These are phyloP conservation scores for Ballota nigra DNA, from an alignment of 257 asterid species.

Conservation along the genomic window DNA sequence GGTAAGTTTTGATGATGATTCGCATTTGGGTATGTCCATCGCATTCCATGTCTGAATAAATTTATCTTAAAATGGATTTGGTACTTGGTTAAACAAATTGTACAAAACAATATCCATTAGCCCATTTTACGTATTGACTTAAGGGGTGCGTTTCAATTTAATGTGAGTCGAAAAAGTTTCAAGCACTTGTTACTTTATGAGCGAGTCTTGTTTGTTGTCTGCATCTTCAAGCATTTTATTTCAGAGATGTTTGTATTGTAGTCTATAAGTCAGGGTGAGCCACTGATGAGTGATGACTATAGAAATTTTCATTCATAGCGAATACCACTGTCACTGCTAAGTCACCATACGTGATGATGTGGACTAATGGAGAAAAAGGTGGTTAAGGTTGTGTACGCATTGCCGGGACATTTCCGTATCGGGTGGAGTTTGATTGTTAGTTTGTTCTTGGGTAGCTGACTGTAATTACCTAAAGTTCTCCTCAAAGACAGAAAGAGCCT, in stretches of 20 bases:
- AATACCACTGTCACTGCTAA: slow-evolving; percentile 1
- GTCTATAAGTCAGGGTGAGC: not conserved
- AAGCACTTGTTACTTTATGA: not conserved
- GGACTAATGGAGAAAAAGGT: not conserved
- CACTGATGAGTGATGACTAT: not conserved
- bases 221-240: not conserved
- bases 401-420: not conserved
- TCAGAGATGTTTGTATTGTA: not conserved
- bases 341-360: not conserved
- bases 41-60: not conserved
- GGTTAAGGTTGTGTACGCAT: slow-evolving; percentile 2
- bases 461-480: not conserved
- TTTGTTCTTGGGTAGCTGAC: slow-evolving; percentile 5
- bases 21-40: not conserved
- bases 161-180: not conserved
- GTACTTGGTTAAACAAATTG: slow-evolving; percentile 11
- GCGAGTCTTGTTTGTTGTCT: not conserved
- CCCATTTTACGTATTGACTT: not conserved
- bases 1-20: not conserved
- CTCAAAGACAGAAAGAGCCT: not conserved
- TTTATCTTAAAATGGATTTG: not conserved
- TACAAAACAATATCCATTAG: not conserved
- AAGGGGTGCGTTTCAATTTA: slow-evolving; percentile 7
- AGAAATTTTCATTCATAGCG: not conserved
- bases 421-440: not conserved